Evolutionary conservation across 768 basidiomycete genomes (phyloP), one percentile per base, ranked within the genome.

Genomic region (Neoboletus subvelutipes): DNA sequence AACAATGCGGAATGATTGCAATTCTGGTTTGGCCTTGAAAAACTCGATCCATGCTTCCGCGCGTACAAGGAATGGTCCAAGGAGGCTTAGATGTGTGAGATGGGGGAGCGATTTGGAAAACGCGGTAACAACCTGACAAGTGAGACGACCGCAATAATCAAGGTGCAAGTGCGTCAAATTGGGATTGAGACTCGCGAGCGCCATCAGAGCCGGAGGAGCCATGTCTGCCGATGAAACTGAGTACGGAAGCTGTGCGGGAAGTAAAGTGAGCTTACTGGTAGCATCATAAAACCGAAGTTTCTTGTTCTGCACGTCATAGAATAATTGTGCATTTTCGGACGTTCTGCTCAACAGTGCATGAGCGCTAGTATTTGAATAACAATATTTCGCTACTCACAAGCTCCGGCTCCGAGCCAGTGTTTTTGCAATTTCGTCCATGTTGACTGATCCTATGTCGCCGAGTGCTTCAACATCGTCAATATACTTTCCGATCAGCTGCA

Each of bases 391-490:
- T 5, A 83, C 91, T 67, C 68, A 94, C 94, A 96, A 75, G 57
- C 85, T 81, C 39, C 94, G 77, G 65, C 87, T 91, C 65, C 88
- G 90, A 10, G 89, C 86, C 22, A 97, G 76, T 4, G 91, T 86
- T 69, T 87, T 91, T 15, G 89, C 82, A 46, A 98, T 89, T 41
- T 86, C 84, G 57, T 94, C 86, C 77, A 93, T 78, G 67, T 95
- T 98, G 71, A 92, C 71, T 1, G 82, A 64, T 0, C 94, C 94
- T 50, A 98, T 90, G 65, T 96, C 88, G 0, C 96, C 96, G 17
- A 95, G 74, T 0, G 88, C 86, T 60, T 93, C 92, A 7, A 98
- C 87, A 62, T 96, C 91, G 55, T 94, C 82, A 55, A 98, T 96
- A 68, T 92, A 84, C 55, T 83, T 82, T 18, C 89, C 87, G 55